These are phyloP conservation scores for Haplosporangium sp. DNA, from an alignment of 371 early-diverging fungal genomes.

Conservation along the genomic window DNA sequence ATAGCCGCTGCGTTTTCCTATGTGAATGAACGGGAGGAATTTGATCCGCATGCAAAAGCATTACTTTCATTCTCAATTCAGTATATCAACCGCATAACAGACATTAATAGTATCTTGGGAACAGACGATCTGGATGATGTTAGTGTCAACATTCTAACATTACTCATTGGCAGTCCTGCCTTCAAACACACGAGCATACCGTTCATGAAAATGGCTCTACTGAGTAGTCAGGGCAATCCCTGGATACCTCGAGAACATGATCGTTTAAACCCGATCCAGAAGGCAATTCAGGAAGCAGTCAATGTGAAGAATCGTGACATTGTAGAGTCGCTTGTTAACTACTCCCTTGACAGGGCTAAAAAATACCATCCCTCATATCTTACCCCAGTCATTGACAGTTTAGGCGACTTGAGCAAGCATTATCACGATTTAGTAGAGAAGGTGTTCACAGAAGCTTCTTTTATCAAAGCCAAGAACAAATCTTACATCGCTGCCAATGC, in stretches of 20 bases:
- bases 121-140: no score
- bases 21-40: conserved; percentile 15
- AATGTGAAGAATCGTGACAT: conserved; percentile 16
- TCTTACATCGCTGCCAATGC: conserved; percentile 38
- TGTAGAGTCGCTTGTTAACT: conserved; percentile 29
- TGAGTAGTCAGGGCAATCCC: conserved; percentile 11
- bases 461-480: conserved; percentile 35
- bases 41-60: conserved; percentile 26
- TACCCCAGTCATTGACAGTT: conserved; percentile 31
- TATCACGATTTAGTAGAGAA: conserved; percentile 24
- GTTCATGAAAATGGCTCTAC: conserved; percentile 28
- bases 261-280: conserved; percentile 31
- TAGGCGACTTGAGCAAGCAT: conserved; percentile 25
- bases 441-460: conserved; percentile 41
- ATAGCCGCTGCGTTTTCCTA: conserved; percentile 31
- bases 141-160: conserved; percentile 17
- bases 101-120: no score
- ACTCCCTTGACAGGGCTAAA: conserved; percentile 40
- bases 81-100: not conserved
- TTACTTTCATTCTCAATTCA: conserved; percentile 30
- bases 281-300: conserved; percentile 29
- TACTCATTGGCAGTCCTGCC: conserved; percentile 16
- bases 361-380: conserved; percentile 43
- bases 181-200: conserved; percentile 8
- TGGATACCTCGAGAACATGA: conserved; percentile 44